Conservation (phyloP, 2,329 filamentous ascomycete species). For the Magnaporthales sp. region DNA sequence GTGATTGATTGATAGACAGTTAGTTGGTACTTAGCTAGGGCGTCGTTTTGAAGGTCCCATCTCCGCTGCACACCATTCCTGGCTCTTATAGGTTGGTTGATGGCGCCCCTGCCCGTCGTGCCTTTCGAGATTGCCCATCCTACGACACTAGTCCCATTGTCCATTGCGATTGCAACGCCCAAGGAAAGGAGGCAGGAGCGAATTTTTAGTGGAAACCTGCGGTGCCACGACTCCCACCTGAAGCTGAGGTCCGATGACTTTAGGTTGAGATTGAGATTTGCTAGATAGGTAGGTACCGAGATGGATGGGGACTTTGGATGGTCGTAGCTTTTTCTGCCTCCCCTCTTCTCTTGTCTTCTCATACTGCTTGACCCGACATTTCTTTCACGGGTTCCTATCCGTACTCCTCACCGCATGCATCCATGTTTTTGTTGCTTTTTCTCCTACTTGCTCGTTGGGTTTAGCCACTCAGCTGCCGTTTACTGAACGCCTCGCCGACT, state of each 20-base stretch:
- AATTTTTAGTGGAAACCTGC: constrained; percentile 1
- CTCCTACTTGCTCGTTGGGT: neutral
- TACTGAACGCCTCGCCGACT: neutral
- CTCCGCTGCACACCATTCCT: neutral
- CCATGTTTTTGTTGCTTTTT: constrained; percentile 4
- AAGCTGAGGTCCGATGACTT: neutral
- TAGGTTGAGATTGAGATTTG: neutral
- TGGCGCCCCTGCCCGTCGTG: neutral
- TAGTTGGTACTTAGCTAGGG: neutral
- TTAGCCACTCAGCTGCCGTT: neutral
- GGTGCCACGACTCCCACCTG: neutral
- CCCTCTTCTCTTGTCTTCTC: neutral
- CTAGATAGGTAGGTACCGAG: neutral
- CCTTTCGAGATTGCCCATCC: neutral
- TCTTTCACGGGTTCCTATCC: neutral
- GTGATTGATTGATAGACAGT: neutral
- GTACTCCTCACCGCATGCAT: neutral
- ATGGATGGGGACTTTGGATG: neutral
- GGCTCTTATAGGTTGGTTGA: neutral
- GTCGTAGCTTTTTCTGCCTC: neutral
- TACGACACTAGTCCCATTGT: neutral
- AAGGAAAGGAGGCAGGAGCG: neutral
- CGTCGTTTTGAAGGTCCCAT: neutral
- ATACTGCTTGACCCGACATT: neutral
- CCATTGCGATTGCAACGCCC: neutral